Evolutionary conservation across 1,139 yeast species (phyloP), one percentile per base, ranked within the genome.

Genomic region (Casaregolazyma suthepensis): DNA sequence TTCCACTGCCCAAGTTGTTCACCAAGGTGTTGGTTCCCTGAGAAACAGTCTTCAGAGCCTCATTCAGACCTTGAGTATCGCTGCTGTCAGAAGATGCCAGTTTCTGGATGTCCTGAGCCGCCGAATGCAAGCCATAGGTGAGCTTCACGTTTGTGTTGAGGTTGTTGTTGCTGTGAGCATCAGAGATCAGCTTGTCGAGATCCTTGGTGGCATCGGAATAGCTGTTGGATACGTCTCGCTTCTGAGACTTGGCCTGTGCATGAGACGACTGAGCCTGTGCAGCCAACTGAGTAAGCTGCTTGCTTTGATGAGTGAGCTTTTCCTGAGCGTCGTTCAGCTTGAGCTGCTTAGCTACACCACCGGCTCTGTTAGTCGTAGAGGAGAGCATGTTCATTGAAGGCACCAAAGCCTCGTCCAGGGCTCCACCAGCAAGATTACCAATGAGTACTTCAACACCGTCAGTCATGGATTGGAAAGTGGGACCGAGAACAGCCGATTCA

Each of bases 361-460:
- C 56, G 53, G 58, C 60, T 53, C 60, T 59, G 10, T 47, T 31
- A 37, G 61, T 38, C 6, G 56, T 55, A 31, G 59, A 61, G 19
- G 67, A 59, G 22, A 66, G 54, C 13, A 49, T 20, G 37, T 57
- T 54, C 38, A 60, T 46, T 1, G 58, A 57, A 19, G 65, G 64
- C 5, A 56, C 59, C 2, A 60, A 45, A 12, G 54, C 60, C 50
- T 53, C 45, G 51, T 62, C 65, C 10, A 57, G 20, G 18, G 55
- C 58, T 23, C 63, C 67, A 13, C 69, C 68, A 37, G 59, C 56
- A n/a, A 63, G 54, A 50, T 65, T 65, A 35, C 68, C 63, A 29
- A 67, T 55, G 13, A 66, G 58, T 3, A 65, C 68, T 57, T 66
- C 68, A 13, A 65, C 63, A 37, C 70, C 70, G 54, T 66, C 68